Percentiles rank a stretch among this genome's conserved stretches.
Conservation (phyloP, 75 land plant genomes). For the Cryptomeria japonica region DNA sequence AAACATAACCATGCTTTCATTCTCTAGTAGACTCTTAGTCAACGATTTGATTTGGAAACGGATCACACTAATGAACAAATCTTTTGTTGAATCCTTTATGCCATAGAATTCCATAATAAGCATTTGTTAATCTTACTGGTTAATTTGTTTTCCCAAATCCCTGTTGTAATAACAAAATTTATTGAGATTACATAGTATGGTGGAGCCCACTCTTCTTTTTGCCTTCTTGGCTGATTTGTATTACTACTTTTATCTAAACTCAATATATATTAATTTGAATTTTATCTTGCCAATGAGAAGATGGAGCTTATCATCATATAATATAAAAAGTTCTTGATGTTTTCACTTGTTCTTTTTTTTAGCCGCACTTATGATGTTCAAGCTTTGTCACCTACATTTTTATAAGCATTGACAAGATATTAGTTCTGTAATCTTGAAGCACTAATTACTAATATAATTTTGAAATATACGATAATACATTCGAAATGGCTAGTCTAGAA, state of each 20-base stretch:
- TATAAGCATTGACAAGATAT: neutral
- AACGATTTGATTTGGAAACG: neutral
- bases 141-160: neutral
- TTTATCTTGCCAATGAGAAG: neutral
- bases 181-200: neutral
- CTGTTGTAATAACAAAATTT: neutral
- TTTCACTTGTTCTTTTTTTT: no score
- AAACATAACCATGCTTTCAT: neutral
- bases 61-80: neutral
- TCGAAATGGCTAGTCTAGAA: neutral
- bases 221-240: neutral
- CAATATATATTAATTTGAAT: neutral
- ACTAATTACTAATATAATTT: neutral
- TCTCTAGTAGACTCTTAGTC: neutral
- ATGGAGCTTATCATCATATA: neutral
- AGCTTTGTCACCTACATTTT: neutral
- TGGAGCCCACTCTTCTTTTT: neutral
- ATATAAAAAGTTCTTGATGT: neutral
- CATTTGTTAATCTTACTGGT: neutral
- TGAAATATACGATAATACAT: neutral
- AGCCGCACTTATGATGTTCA: neutral
- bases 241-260: neutral
- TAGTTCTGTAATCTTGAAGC: neutral
- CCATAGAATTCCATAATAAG: neutral
- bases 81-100: neutral